These are phyloP conservation scores for Papiliotrema nemorosa DNA, from an alignment of 1,284 basidiomycete species.

Conservation along the genomic window DNA sequence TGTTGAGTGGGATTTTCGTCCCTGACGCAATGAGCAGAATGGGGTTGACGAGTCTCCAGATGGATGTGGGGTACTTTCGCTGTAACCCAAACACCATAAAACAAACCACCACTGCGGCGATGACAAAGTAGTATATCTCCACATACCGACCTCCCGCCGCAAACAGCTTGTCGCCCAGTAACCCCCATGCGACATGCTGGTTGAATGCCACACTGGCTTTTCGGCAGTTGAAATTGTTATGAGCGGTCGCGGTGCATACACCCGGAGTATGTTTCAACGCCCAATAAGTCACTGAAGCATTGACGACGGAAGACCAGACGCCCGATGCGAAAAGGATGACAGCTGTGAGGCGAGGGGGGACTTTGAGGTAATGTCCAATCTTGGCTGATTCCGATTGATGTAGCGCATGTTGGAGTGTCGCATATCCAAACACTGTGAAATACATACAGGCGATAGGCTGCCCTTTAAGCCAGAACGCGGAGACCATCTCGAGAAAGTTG, in stretches of 20 bases:
- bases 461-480: not conserved
- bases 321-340: not conserved
- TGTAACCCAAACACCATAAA: not conserved
- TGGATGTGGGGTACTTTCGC: not conserved
- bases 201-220: not conserved
- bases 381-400: not conserved
- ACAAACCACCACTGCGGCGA: not conserved
- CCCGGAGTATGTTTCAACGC: not conserved
- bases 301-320: not conserved
- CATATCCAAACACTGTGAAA: not conserved
- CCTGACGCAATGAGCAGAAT: not conserved
- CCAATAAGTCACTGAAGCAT: not conserved
- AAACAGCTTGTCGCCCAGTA: not conserved
- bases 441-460: slow-evolving; percentile 1
- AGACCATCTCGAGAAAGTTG: not conserved
- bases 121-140: slow-evolving; percentile 1
- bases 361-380: slow-evolving; percentile 1
- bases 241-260: not conserved
- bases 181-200: not conserved
- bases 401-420: not conserved
- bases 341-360: not conserved
- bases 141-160: not conserved
- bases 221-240: not conserved
- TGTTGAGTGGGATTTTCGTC: not conserved
- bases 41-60: not conserved